A percentile compares a stretch with the other conserved stretches of the same genome.
These are phyloP conservation scores for Leishmania amazonensis DNA, from an alignment of 208 protist genomes.

Conservation along the genomic window DNA sequence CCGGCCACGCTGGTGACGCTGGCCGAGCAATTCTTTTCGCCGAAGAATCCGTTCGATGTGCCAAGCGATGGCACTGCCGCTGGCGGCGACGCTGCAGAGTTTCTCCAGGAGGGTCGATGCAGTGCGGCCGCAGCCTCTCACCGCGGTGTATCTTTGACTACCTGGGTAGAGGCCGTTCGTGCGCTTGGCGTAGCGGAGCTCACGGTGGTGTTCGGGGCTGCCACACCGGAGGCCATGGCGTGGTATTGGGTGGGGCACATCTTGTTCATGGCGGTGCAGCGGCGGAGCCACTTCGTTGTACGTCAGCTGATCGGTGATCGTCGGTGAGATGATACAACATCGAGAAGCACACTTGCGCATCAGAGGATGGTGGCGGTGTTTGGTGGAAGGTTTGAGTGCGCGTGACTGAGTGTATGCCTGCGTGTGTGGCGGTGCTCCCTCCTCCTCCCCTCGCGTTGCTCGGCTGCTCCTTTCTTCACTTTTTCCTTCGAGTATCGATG, in stretches of 20 bases:
- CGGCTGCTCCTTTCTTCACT: background rate
- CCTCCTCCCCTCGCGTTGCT: background rate
- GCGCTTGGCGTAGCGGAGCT: constrained; percentile 47
- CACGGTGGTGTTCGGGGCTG: constrained; percentile 49
- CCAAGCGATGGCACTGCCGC: background rate
- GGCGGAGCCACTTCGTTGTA: constrained; percentile 17
- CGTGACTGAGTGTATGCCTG: background rate
- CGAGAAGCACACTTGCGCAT: background rate
- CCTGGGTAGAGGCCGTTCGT: constrained; percentile 14
- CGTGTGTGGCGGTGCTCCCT: background rate
- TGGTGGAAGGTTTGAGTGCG: background rate
- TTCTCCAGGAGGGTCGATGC: background rate
- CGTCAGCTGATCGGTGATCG: constrained; percentile 22
- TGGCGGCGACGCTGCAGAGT: background rate
- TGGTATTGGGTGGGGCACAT: constrained; percentile 58
- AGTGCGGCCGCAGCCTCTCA: background rate
- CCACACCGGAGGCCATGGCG: constrained; percentile 47
- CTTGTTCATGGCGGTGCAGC: constrained; percentile 38
- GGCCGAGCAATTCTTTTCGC: constrained; percentile 47
- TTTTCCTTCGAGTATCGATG: background rate
- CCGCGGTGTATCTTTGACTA: constrained; percentile 12
- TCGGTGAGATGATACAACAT: background rate
- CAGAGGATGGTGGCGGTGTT: background rate
- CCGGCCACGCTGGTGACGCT: constrained; percentile 48
- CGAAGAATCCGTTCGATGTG: constrained; percentile 19